phyloP scores from a whole-genome alignment of 2,329 filamentous ascomycete genomes.

The Pyrenophora graminea region DNA sequence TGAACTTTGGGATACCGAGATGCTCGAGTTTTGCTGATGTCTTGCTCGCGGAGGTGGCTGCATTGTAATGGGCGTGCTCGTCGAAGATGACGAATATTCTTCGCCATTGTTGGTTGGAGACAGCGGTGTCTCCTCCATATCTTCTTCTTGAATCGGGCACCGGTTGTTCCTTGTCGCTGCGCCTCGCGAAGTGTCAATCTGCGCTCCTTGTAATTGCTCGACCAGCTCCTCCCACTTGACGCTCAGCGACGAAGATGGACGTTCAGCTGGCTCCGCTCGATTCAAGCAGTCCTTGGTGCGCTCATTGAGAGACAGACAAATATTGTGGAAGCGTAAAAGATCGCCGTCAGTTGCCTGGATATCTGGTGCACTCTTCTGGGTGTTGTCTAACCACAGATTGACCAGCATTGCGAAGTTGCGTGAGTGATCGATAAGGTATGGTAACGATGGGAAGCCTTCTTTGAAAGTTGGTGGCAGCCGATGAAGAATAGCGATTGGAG shows the following conservation, averaged over 20 bases:
- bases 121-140: conserved; percentile 27
- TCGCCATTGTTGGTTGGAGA: conserved; percentile 27
- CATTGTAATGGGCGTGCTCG: conserved; percentile 44
- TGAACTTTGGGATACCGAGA: conserved; percentile 42
- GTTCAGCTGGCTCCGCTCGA: conserved; percentile 57
- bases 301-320: conserved; percentile 53
- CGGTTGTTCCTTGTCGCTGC: conserved; percentile 38
- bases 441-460: conserved; percentile 90
- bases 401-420: conserved; percentile 83
- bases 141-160: conserved; percentile 31
- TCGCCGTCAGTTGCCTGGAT: conserved; percentile 51
- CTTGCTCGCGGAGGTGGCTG: conserved; percentile 32
- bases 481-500: conserved; percentile 85
- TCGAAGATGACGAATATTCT: conserved; percentile 37
- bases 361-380: conserved; percentile 42
- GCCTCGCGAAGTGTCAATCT: conserved; percentile 37
- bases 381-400: conserved; percentile 73
- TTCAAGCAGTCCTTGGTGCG: conserved; percentile 57
- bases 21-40: conserved; percentile 40
- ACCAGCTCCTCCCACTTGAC: conserved; percentile 60
- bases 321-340: conserved; percentile 54
- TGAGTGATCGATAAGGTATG: conserved; percentile 88
- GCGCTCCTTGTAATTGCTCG: conserved; percentile 49
- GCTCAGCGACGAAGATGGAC: conserved; percentile 53
- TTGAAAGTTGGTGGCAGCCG: conserved; percentile 78